Evolutionary conservation across 441 rosid species (phyloP), one percentile per base, ranked within the genome.

Genomic region (Flueggea neowawraea): DNA sequence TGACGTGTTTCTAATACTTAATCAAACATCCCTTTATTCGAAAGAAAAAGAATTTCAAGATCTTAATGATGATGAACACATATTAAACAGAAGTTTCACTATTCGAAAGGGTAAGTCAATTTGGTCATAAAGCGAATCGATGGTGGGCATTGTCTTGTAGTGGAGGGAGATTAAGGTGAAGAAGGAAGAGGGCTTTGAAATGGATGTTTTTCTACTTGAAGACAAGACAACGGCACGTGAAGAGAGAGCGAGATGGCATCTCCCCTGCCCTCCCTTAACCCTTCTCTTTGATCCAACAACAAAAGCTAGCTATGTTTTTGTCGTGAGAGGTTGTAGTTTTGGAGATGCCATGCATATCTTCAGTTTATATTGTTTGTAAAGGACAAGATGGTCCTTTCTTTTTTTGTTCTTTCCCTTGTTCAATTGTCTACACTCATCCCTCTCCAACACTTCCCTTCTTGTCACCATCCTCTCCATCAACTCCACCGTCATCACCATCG

Each of bases 141-240:
- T 43, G 69, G 72, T 60, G 75, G 72, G 52, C 11, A 22, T 22
- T 69, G 85, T 68, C 69, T 39, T 57, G 54, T 43, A 54, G 62
- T 52, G 66, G 47, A 52, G 56, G 31, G 28, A 60, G 70, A 68
- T 60, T 32, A 32, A 62, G 60, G 13, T 58, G 32, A 60, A 44
- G 66, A 58, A 31, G 53, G 57, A 28, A 57, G 41, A 36, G 57
- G 57, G 52, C 49, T 55, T 16, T 67, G 70, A 68, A 58, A 10
- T 66, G 32, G 71, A 78, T 81, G 79, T 69, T 78, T 75, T 79
- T 68, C 74, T 69, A 73, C 71, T 81, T 45, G 62, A 72, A 72
- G 82, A 78, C 83, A 76, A 73, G 83, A 77, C 82, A 83, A 47
- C 49, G 61, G 80, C 84, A 83, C 88, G 71, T 85, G 85, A 73